A percentile compares a stretch with the other conserved stretches of the same genome.
Evolutionary conservation across 2,329 filamentous ascomycete species (phyloP).

Genomic region (Pseudocercospora vitis): DNA sequence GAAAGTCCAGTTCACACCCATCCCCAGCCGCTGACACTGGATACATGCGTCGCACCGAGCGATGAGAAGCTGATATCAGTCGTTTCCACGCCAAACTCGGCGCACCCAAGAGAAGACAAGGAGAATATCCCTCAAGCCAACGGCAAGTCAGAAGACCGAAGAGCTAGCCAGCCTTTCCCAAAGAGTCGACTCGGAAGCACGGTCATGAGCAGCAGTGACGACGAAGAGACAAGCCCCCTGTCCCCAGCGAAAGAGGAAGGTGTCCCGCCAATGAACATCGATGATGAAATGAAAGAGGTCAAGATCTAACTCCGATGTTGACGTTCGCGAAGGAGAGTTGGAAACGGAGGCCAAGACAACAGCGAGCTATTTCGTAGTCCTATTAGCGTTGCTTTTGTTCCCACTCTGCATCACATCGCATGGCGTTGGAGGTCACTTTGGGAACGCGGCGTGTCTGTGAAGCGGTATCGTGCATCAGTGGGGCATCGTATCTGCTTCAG

Average conservation of each 20-base stretch:
- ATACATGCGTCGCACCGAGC: constrained; percentile 34
- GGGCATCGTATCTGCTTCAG: constrained; percentile 3
- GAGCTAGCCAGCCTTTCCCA: constrained; percentile 21
- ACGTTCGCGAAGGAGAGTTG: background rate
- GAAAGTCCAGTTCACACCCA: constrained; percentile 48
- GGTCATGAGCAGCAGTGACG: constrained; percentile 25
- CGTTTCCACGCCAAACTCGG: constrained; percentile 27
- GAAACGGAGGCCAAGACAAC: background rate
- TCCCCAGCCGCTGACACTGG: constrained; percentile 40
- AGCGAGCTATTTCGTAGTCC: constrained; percentile 10
- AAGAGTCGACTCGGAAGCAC: constrained; percentile 26
- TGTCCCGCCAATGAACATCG: constrained; percentile 24
- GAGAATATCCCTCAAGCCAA: constrained; percentile 40
- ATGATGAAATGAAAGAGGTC: constrained; percentile 50
- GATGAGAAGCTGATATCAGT: constrained; percentile 40
- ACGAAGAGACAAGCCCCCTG: constrained; percentile 23
- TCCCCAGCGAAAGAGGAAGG: constrained; percentile 19
- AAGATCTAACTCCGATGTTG: constrained; percentile 39
- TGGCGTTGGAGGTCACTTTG: constrained; percentile 15
- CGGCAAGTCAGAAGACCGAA: constrained; percentile 25
- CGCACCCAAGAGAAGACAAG: constrained; percentile 21
- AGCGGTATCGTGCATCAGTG: constrained; percentile 1
- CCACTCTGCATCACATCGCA: constrained; percentile 19
- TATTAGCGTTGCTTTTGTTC: constrained; percentile 20
- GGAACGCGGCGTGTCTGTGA: constrained; percentile 4